Evolutionary conservation across 495 filamentous ascomycete genomes (phyloP), one percentile per base, ranked within the genome.

Genomic region (Coniosporium apollinis): DNA sequence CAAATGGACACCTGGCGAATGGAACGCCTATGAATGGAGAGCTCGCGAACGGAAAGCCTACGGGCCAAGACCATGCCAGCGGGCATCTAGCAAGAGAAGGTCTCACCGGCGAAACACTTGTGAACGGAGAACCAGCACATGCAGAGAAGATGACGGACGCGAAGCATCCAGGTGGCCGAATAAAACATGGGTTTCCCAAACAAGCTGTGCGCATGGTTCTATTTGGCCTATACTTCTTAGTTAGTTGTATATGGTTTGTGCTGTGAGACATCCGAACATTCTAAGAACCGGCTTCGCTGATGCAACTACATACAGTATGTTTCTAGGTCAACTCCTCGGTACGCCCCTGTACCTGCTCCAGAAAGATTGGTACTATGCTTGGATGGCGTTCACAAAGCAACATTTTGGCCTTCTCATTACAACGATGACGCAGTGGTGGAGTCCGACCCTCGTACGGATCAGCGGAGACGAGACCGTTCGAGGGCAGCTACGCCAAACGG

Each of bases 361-460:
- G 49, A 70, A 67, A 45, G 70, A 79, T 22, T 57, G 70, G 25
- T 87, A 79, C 61, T 76, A 85, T 50, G 64, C 74, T 29, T 83
- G 74, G 54, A 85, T 86, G 70, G 69, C 79, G 20, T 47, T 80
- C 43, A 80, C 76, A 1, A 87, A 89, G 51, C 68, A 75, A 38
- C 70, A 64, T 21, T 87, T 85, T 50, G 81, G 79, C 18, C 54
- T 87, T 4, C 45, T 81, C 17, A 69, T 76, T 36, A 81, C 71
- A 9, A 79, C 73, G 15, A 71, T 84, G 62, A 85, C 80, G 14
- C 67, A 84, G 42, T 82, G 77, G 74, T 89, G 77, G 78, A 69
- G 68, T 31, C 82, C 82, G 5, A 84, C 78, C 2, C 57, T 69
- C 8, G 70, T 89, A 30, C 66, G 78, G 29, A 72, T 87, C 37